Evolutionary conservation across 352 stramenopile species (phyloP).

Genomic region (Peronospora belbahrii): DNA sequence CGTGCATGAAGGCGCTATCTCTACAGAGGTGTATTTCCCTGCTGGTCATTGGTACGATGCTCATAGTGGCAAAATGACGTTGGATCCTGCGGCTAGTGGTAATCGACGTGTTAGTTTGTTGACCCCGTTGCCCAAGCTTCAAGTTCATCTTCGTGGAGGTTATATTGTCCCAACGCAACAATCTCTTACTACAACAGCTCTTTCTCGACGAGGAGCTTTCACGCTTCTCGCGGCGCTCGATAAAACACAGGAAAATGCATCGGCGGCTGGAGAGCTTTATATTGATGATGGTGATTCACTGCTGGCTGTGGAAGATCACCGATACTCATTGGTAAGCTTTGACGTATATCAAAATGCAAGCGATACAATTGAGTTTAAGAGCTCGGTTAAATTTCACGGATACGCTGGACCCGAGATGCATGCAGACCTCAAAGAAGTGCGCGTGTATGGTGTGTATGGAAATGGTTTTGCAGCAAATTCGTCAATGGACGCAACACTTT

Average conservation of each 20-base stretch:
- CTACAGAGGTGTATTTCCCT: constrained; percentile 54
- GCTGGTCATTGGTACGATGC: constrained; percentile 63
- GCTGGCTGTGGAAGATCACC: constrained; percentile 41
- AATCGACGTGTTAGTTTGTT: constrained; percentile 34
- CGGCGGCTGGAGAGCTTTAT: constrained; percentile 55
- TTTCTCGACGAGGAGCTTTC: constrained; percentile 49
- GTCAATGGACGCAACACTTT: constrained; percentile 32
- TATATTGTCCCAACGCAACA: constrained; percentile 56
- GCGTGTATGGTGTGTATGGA: constrained; percentile 47
- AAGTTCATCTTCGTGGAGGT: constrained; percentile 60
- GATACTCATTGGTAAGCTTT: constrained; percentile 51
- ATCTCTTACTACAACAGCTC: constrained; percentile 41
- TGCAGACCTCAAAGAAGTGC: constrained; percentile 37
- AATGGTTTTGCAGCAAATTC: constrained; percentile 47
- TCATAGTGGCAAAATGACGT: constrained; percentile 33
- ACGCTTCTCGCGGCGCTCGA: constrained; percentile 48
- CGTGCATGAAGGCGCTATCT: constrained; percentile 53
- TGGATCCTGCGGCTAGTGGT: constrained; percentile 3
- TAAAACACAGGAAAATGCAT: constrained; percentile 4
- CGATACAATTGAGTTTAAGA: constrained; percentile 36
- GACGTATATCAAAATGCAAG: constrained; percentile 27
- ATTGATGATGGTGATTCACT: constrained; percentile 72
- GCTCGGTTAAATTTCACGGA: constrained; percentile 25
- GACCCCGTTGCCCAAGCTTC: constrained; percentile 45
- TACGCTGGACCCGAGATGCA: constrained; percentile 71